Conservation (phyloP, 768 basidiomycete species). For the Podaxis sp. region DNA sequence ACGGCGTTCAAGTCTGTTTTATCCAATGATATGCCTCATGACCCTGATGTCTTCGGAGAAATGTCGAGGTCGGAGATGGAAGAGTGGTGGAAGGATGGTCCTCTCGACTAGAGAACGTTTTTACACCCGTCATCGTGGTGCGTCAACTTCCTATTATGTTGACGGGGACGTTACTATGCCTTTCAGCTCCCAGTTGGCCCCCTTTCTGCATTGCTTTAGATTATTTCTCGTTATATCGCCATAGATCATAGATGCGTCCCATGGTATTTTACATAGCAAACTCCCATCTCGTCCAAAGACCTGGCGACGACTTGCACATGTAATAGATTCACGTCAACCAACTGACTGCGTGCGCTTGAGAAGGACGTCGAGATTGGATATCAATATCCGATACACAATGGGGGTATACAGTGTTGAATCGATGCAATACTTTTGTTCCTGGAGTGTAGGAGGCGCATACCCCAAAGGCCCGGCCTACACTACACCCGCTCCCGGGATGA, state of each 20-base stretch:
- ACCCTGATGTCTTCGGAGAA: slow-evolving; percentile 2
- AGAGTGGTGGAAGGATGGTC: slow-evolving; percentile 1
- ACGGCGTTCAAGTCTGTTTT: slow-evolving; percentile 10
- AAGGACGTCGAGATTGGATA: too few relatives aligned
- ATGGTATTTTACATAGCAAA: neutral
- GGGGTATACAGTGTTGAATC: too few relatives aligned
- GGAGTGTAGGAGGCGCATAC: too few relatives aligned
- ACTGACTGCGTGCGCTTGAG: neutral
- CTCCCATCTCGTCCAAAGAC: neutral
- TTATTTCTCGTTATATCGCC: neutral
- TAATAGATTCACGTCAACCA: neutral
- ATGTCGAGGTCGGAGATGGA: slow-evolving; percentile 7
- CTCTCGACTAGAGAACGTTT: neutral
- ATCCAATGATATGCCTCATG: slow-evolving; percentile 4
- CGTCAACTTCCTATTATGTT: neutral
- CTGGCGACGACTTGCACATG: too few relatives aligned
- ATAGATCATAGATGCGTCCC: neutral
- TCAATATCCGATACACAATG: too few relatives aligned
- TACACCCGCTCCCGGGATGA: too few relatives aligned
- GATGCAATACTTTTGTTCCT: too few relatives aligned
- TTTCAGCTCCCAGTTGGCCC: neutral
- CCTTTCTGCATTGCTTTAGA: neutral
- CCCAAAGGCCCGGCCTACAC: too few relatives aligned
- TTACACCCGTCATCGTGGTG: neutral
- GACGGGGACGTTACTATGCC: neutral